phyloP scores from a whole-genome alignment of 1,139 yeast genomes.

The Waltiozyma sp. region DNA sequence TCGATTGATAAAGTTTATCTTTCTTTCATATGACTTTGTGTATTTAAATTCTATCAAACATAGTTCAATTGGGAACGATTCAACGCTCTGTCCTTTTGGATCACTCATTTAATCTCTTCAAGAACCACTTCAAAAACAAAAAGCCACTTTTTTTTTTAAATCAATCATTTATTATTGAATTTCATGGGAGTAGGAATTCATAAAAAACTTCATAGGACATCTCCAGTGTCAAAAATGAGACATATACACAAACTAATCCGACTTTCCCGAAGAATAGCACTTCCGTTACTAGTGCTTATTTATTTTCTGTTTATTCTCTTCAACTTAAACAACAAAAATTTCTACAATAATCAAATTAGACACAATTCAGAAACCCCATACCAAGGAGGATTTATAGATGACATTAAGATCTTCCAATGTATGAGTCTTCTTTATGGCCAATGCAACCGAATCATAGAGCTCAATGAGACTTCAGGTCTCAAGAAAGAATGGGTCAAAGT shows the following conservation, averaged over 20 bases:
- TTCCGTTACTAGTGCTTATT: constrained; percentile 7
- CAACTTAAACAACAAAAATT: constrained; percentile 13
- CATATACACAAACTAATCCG: constrained; percentile 3
- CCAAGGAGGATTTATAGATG: constrained; percentile 15
- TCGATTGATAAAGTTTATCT: too few relatives aligned
- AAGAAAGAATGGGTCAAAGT: constrained; percentile 12
- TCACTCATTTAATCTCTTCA: too few relatives aligned
- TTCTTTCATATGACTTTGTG: too few relatives aligned
- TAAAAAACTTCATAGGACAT: not conserved
- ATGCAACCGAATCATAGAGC: constrained; percentile 16
- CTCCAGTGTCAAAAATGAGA: not conserved
- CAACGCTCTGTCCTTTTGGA: too few relatives aligned
- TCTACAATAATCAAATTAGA: constrained; percentile 8
- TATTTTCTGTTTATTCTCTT: constrained; percentile 8
- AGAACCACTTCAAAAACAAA: too few relatives aligned
- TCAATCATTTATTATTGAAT: too few relatives aligned
- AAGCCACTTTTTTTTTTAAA: too few relatives aligned
- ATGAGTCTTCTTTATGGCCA: constrained; percentile 12
- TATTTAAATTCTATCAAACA: too few relatives aligned
- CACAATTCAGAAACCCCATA: constrained; percentile 6
- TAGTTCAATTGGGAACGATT: too few relatives aligned
- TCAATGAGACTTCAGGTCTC: constrained; percentile 1
- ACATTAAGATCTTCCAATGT: constrained; percentile 13
- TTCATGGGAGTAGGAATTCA: not conserved
- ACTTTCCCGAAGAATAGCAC: constrained; percentile 6